These are phyloP conservation scores for Cercospora sp. DNA, from an alignment of 2,329 filamentous ascomycete species.

Conservation along the genomic window DNA sequence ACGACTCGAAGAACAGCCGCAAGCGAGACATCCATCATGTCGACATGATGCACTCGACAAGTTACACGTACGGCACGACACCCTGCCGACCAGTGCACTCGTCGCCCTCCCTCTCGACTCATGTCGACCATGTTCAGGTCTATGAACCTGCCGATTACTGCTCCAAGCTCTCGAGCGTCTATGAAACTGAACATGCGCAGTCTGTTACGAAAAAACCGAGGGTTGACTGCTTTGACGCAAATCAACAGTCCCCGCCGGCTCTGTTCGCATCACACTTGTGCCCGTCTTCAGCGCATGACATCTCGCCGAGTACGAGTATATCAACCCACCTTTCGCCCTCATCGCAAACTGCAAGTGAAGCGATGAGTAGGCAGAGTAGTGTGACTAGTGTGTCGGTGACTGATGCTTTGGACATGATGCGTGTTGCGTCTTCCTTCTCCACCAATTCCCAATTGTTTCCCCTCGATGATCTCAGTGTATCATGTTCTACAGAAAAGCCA, in stretches of 20 bases:
- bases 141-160: constrained; percentile 35
- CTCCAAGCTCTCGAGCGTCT: constrained; percentile 30
- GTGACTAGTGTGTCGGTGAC: constrained; percentile 43
- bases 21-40: constrained; percentile 30
- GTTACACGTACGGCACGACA: constrained; percentile 31
- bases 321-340: constrained; percentile 33
- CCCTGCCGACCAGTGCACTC: constrained; percentile 11
- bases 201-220: constrained; percentile 31
- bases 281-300: constrained; percentile 25
- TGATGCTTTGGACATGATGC: constrained; percentile 47
- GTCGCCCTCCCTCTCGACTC: constrained; percentile 34
- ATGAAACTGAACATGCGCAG: constrained; percentile 23
- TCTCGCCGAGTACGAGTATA: constrained; percentile 34
- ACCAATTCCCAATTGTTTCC: constrained; percentile 32
- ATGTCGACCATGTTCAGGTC: constrained; percentile 27
- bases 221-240: constrained; percentile 25
- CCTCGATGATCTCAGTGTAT: constrained; percentile 31
- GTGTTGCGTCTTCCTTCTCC: constrained; percentile 45
- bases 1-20: constrained; percentile 24
- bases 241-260: constrained; percentile 20
- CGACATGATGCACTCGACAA: constrained; percentile 30
- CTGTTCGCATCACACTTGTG: constrained; percentile 25
- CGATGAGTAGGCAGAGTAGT: constrained; percentile 51
- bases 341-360: constrained; percentile 33
- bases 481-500: constrained; percentile 29